phyloP scores from a whole-genome alignment of 1,284 basidiomycete species.

The Sanghuangporus sanghuang region DNA sequence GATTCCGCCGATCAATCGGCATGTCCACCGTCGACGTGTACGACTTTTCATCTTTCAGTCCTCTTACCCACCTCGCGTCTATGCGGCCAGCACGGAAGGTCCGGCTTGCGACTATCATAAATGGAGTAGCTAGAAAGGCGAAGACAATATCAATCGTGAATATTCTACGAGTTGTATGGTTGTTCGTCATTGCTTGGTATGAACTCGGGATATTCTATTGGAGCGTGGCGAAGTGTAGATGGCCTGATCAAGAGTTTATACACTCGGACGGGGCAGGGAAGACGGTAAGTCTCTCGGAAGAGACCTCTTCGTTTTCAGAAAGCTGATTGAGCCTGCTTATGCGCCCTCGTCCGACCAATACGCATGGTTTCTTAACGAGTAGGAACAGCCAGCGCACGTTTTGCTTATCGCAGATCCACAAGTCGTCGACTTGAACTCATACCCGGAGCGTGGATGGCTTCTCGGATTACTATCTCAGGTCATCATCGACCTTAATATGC shows the following conservation, averaged over 20 bases:
- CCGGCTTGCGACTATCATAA: neutral
- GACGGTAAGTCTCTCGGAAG: slow-evolving; percentile 13
- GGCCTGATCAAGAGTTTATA: slow-evolving; percentile 38
- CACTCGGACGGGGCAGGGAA: slow-evolving; percentile 5
- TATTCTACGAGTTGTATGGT: slow-evolving; percentile 50
- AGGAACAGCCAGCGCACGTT: slow-evolving; percentile 36
- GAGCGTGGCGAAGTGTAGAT: slow-evolving; percentile 44
- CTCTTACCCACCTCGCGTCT: too few species aligned
- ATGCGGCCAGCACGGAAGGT: neutral
- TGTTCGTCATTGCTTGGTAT: slow-evolving; percentile 63
- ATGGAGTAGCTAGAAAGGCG: neutral
- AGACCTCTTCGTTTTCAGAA: neutral
- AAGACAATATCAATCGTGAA: slow-evolving; percentile 25
- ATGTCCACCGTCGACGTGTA: too few species aligned
- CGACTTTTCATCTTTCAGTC: too few species aligned
- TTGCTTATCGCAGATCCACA: slow-evolving; percentile 78
- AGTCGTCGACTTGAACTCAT: slow-evolving; percentile 50
- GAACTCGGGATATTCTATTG: slow-evolving; percentile 58
- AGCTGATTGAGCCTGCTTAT: neutral
- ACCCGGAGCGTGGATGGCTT: slow-evolving; percentile 36
- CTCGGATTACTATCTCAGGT: slow-evolving; percentile 42
- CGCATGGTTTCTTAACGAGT: neutral
- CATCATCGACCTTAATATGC: slow-evolving; percentile 64
- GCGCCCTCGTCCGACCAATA: neutral
- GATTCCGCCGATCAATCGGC: too few species aligned